Evolutionary conservation across 805 yeast genomes (phyloP), one percentile per base, ranked within the genome.

Genomic region (Hanseniaspora thailandica): DNA sequence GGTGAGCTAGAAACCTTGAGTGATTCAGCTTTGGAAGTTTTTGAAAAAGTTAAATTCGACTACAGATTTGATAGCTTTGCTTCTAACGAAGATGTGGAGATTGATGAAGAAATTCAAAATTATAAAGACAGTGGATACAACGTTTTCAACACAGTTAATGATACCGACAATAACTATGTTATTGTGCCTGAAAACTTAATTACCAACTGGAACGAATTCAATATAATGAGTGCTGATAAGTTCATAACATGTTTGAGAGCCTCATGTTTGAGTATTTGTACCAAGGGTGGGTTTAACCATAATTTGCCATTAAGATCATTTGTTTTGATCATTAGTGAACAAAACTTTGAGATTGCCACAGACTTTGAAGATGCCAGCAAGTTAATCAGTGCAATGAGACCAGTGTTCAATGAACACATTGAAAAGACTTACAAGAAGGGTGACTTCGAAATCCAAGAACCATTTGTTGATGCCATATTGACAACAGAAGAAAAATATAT

Each of bases 381-480:
- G 4, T 54, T 56, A 17, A 52, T 28, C 20, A 50, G 40, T n/a
- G 12, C 38, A 12, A 35, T 50, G 15, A 50, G 54, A 50, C 3
- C n/a, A 2, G 28, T 19, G 17, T 50, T 43, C 28, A 34, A 17
- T 25, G 36, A 33, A 28, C 5, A 31, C 5, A 22, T 50, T 15
- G 20, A 50, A 28, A 26, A 25, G 57, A 60, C 6, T 47, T 56
- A 1, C 15, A 50, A 10, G 4, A 52, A 63, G 2, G 55, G 52
- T 0, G 58, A 65, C 1, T 78, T 76, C 62, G 74, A 81, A 1
- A 65, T 89, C 1, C 70, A 90, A 65, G 97, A 93, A 66, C 98
- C 98, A 0, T 73, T 84, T 28, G 90, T 93, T 97, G 72, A 76
- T 34, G 81, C 88, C 4, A 72, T 72, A 7, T 80, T 93, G 1